Evolutionary conservation across 768 basidiomycete species (phyloP), one percentile per base, ranked within the genome.

Genomic region (Kwoniella sp.): DNA sequence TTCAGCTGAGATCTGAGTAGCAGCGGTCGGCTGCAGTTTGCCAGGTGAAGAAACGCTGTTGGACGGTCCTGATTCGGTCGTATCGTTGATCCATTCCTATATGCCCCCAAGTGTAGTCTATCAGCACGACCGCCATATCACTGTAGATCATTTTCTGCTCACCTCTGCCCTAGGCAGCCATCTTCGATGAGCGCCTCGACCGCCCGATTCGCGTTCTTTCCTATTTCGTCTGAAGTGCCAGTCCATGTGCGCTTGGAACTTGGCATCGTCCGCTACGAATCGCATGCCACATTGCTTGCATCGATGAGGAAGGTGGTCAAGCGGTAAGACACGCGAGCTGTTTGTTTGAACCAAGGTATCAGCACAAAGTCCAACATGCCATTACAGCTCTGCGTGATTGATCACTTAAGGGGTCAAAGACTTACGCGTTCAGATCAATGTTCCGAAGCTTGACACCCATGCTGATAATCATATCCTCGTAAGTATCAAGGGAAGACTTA

Each of bases 241-340:
- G 78, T 99, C 95, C 72, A 98, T 84, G 77, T 99, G 96, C 62
- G 88, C 86, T 71, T 94, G 86, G 83, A 93, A 85, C 40, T 82
- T 83, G 77, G 87, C 88, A 64, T 90, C 92, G 29, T 85, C 86
- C 70, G 91, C 90, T 52, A 88, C 82, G 80, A 94, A 95, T 48
- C 95, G 88, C 58, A 90, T 81, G 19, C 90, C 91, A 82, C 95
- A 99, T 74, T 97, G 94, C 81, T 88, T 92, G 84, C 95, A 99
- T 81, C 92, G 89, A 33, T 86, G 82, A 24, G 88, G 84, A 37
- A 93, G 84, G 61, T 86, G 86, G 59, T 86, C 60, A 19, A 71
- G 58, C 1, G 78, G 75, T 13, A 78, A 26, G 9, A 58, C 56
- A n/a, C 46, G 57, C 15, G 57, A 51, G 13, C 63, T 65, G n/a